A percentile compares a stretch with the other conserved stretches of the same genome.
These are phyloP conservation scores for Angophora floribunda DNA, from an alignment of 345 rosid genomes.

Conservation along the genomic window DNA sequence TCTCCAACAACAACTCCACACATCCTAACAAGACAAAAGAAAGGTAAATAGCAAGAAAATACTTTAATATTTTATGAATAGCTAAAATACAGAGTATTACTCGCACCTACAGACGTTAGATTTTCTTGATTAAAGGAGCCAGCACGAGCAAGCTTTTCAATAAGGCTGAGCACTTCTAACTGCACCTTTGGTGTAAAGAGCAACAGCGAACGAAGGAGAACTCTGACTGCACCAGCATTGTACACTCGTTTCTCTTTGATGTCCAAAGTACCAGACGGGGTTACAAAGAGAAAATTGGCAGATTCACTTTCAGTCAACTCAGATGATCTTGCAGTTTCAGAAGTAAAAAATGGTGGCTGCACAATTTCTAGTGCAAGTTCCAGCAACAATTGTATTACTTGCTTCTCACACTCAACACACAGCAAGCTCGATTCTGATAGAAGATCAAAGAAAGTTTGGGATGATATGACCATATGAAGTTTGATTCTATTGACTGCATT, in stretches of 20 bases:
- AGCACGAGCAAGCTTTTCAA: constrained; percentile 80
- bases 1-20: constrained; percentile 89
- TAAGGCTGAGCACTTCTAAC: constrained; percentile 69
- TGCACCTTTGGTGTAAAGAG: constrained; percentile 95
- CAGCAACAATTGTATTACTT: constrained; percentile 80
- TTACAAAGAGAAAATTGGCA: constrained; percentile 38
- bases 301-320: constrained; percentile 35
- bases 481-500: constrained; percentile 79
- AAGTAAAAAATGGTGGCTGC: constrained; percentile 75
- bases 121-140: constrained; percentile 92
- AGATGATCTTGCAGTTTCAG: constrained; percentile 37
- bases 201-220: constrained; percentile 77
- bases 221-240: constrained; percentile 86
- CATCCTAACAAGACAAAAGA: constrained; percentile 46
- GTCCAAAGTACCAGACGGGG: constrained; percentile 52
- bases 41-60: constrained; percentile 14
- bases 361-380: constrained; percentile 97
- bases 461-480: constrained; percentile 66
- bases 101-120: constrained; percentile 89
- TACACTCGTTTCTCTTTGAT: constrained; percentile 79
- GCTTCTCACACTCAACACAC: constrained; percentile 88
- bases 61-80: background rate
- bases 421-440: constrained; percentile 92
- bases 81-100: background rate
- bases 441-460: constrained; percentile 91